These are phyloP conservation scores for Colletotrichum cuscutae DNA, from an alignment of 2,329 filamentous ascomycete species.

Conservation along the genomic window DNA sequence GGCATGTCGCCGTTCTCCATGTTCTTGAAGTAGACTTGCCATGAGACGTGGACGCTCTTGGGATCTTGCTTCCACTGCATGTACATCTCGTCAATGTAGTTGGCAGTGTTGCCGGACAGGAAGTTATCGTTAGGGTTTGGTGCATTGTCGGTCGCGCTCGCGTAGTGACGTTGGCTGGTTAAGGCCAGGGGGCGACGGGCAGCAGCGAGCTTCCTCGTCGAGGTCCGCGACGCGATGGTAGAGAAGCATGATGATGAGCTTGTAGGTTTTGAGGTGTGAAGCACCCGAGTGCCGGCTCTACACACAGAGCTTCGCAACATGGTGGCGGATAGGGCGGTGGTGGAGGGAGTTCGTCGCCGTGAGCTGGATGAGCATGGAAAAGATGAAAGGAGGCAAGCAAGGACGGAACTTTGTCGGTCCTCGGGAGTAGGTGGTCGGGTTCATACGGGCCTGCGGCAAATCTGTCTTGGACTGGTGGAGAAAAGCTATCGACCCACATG, in stretches of 20 bases:
- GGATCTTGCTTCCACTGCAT: conserved; percentile 96
- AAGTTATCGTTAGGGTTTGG: conserved; percentile 94
- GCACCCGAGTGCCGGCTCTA: conserved; percentile 73
- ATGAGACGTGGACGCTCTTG: conserved; percentile 93
- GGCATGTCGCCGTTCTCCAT: conserved; percentile 99
- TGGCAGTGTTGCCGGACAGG: conserved; percentile 94
- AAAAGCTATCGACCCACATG: conserved; percentile 10
- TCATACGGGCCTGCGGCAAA: conserved; percentile 32
- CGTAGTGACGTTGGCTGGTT: conserved; percentile 62
- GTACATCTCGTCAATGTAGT: conserved; percentile 99
- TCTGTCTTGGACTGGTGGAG: conserved; percentile 22
- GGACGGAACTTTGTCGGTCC: conserved; percentile 28
- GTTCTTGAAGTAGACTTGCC: conserved; percentile 99
- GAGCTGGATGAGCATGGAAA: conserved; percentile 18
- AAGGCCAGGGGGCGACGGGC: conserved; percentile 62
- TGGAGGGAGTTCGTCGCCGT: background rate
- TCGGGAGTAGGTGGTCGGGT: conserved; percentile 29
- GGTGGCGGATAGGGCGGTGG: conserved; percentile 41
- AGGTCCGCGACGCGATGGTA: conserved; percentile 49
- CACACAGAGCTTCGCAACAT: conserved; percentile 80
- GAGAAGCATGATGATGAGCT: conserved; percentile 53
- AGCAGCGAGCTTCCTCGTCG: conserved; percentile 57
- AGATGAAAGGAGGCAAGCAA: background rate
- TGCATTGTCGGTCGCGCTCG: conserved; percentile 63
- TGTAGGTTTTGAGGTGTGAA: conserved; percentile 62